Conservation (phyloP, 2,329 filamentous ascomycete species). For the Colletotrichum eleusines region DNA sequence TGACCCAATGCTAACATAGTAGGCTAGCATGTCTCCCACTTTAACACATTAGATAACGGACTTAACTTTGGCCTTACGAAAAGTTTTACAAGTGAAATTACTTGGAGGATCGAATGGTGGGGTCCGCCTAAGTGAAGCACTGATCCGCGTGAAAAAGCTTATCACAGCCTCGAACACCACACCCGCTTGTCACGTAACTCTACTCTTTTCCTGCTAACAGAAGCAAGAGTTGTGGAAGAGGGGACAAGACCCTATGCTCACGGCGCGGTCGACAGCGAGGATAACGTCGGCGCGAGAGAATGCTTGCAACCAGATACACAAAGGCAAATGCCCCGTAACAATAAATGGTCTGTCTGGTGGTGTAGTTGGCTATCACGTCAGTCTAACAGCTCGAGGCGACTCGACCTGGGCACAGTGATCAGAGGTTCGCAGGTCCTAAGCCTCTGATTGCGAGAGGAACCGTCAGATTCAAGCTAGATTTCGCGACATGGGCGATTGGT, state of each 20-base stretch:
- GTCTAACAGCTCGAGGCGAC: conserved; percentile 51
- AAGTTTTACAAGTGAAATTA: too few relatives aligned
- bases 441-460: too few relatives aligned
- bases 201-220: conserved; percentile 65
- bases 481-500: conserved; percentile 26
- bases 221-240: conserved; percentile 66
- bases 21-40: too few relatives aligned
- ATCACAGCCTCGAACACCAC: conserved; percentile 68
- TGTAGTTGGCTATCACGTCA: too few relatives aligned
- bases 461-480: conserved; percentile 41
- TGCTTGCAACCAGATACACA: conserved; percentile 44
- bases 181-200: conserved; percentile 75
- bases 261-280: conserved; percentile 50
- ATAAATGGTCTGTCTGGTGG: conserved; percentile 44
- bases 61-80: too few relatives aligned
- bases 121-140: too few relatives aligned
- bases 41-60: too few relatives aligned
- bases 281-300: conserved; percentile 40
- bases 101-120: too few relatives aligned
- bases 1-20: too few relatives aligned
- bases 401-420: too few relatives aligned
- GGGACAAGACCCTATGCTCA: conserved; percentile 80
- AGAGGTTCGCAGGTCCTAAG: too few relatives aligned
- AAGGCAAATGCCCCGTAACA: neutral
- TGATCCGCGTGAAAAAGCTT: conserved; percentile 47